phyloP scores from a whole-genome alignment of 805 yeast species.

The Candida orba region DNA sequence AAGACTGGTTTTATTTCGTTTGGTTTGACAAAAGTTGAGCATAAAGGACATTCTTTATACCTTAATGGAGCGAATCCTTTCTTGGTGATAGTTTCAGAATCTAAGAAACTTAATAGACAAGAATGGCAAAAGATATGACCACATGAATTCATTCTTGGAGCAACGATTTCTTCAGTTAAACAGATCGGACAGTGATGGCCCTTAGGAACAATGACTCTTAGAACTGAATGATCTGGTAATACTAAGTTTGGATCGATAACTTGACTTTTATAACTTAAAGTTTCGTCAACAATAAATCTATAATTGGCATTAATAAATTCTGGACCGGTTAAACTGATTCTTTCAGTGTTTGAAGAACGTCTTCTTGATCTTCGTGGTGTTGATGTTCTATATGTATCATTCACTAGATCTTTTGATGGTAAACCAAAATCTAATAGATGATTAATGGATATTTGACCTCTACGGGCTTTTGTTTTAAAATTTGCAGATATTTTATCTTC shows the following conservation, averaged over 20 bases:
- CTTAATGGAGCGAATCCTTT: constrained; percentile 36
- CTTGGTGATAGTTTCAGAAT: constrained; percentile 35
- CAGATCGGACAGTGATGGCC: constrained; percentile 90
- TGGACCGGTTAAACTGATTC: constrained; percentile 52
- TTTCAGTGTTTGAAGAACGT: constrained; percentile 23
- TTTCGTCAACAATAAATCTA: constrained; percentile 69
- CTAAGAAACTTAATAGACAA: constrained; percentile 69
- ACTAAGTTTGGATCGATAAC: constrained; percentile 70
- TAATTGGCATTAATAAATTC: constrained; percentile 76
- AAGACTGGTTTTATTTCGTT: constrained; percentile 62
- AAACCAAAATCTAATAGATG: constrained; percentile 57
- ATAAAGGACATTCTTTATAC: constrained; percentile 74
- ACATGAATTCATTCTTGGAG: constrained; percentile 92
- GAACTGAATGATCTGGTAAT: constrained; percentile 50
- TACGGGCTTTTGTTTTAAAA: constrained; percentile 29
- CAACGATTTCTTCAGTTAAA: constrained; percentile 71
- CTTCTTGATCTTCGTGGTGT: constrained; percentile 21
- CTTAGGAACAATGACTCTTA: constrained; percentile 68
- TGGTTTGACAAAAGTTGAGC: constrained; percentile 50
- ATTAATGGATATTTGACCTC: constrained; percentile 47
- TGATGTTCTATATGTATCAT: constrained; percentile 8
- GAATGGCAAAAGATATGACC: constrained; percentile 88
- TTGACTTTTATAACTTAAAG: constrained; percentile 50
- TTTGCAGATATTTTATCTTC: constrained; percentile 30
- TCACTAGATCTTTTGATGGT: constrained; percentile 30